phyloP scores from a whole-genome alignment of 352 stramenopile species.

The Pelagophyceae sp. region DNA sequence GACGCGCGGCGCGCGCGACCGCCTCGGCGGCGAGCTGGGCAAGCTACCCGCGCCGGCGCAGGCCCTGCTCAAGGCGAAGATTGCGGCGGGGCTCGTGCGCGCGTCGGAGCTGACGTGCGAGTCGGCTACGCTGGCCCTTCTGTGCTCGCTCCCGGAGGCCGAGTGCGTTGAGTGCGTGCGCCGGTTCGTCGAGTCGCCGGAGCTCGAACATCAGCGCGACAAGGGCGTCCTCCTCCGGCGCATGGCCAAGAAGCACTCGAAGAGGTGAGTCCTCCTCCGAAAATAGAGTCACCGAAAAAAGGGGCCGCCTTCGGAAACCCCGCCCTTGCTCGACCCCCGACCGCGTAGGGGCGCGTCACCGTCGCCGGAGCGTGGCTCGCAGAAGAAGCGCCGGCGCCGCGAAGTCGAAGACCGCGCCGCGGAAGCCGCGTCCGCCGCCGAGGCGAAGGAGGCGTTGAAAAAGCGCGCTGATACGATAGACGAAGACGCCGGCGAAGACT shows the following conservation, averaged over 20 bases:
- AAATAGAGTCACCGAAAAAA: too few relatives aligned
- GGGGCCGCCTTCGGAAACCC: too few relatives aligned
- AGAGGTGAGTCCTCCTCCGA: neutral
- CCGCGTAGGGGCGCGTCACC: too few relatives aligned
- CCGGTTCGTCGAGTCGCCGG: neutral
- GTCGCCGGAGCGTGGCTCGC: too few relatives aligned
- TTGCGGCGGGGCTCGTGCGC: neutral
- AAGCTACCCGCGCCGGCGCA: neutral
- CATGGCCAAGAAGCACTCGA: neutral
- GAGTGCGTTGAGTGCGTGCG: neutral
- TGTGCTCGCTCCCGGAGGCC: neutral
- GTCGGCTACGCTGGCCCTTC: neutral
- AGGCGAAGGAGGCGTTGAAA: neutral
- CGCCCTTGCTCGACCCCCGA: too few relatives aligned
- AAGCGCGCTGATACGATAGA: neutral
- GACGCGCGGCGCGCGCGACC: neutral
- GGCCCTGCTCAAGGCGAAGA: neutral
- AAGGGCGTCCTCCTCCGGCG: neutral
- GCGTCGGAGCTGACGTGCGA: neutral
- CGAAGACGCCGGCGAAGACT: neutral
- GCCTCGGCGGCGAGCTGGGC: constrained; percentile 16
- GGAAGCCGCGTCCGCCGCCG: neutral
- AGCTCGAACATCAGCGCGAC: neutral
- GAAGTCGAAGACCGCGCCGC: neutral
- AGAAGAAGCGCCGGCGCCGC: neutral